Conservation (phyloP, 176 grass and related monocot species). For the Poa annua region DNA sequence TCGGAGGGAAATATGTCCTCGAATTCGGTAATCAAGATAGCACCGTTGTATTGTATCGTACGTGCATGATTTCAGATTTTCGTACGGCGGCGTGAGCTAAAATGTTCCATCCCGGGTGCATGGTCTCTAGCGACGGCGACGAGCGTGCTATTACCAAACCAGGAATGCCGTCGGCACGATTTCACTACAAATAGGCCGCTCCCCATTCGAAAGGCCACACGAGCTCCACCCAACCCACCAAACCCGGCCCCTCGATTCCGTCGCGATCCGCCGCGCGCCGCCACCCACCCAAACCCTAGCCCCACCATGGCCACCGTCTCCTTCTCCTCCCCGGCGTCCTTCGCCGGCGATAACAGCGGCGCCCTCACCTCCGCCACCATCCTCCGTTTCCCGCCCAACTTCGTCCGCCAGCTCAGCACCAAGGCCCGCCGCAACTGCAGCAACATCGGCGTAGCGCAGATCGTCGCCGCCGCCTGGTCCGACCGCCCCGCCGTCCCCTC, state of each 20-base stretch:
- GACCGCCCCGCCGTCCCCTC: constrained; percentile 48
- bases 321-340: constrained; percentile 49
- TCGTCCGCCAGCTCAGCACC: constrained; percentile 97
- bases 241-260: constrained; percentile 25
- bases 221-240: constrained; percentile 43
- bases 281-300: constrained; percentile 53
- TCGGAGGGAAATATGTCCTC: too few species aligned
- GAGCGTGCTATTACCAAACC: background rate
- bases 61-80: background rate
- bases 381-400: constrained; percentile 93
- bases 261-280: constrained; percentile 36
- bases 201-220: constrained; percentile 49
- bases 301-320: constrained; percentile 57
- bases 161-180: background rate
- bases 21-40: too few species aligned
- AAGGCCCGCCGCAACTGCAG: constrained; percentile 99
- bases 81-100: background rate
- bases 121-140: background rate
- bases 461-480: constrained; percentile 95
- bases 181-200: constrained; percentile 49
- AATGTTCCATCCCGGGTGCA: background rate
- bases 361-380: constrained; percentile 53
- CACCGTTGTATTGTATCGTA: too few species aligned
- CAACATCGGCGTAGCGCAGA: constrained; percentile 99
- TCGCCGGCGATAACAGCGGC: constrained; percentile 43